These are phyloP conservation scores for Paxillus involutus DNA, from an alignment of 768 basidiomycete species.

Conservation along the genomic window DNA sequence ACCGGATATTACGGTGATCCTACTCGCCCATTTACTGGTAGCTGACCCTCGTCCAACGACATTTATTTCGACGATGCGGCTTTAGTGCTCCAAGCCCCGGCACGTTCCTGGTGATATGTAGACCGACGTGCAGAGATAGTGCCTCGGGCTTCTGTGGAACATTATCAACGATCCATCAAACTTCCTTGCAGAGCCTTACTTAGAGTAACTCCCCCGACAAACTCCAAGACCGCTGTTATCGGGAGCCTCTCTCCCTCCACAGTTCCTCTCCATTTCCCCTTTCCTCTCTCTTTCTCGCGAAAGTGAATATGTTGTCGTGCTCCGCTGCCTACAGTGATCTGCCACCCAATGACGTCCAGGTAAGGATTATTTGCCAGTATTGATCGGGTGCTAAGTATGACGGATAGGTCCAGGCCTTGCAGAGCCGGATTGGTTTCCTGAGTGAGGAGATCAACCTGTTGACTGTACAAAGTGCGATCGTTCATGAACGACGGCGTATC, in stretches of 20 bases:
- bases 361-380: background rate
- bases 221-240: too few relatives aligned
- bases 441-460: slow-evolving; percentile 14
- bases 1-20: too few relatives aligned
- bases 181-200: background rate
- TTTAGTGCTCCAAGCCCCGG: too few relatives aligned
- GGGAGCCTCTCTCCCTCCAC: too few relatives aligned
- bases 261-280: too few relatives aligned
- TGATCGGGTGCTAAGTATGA: background rate
- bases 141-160: background rate
- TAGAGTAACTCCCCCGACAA: background rate
- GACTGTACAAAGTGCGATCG: slow-evolving; percentile 15
- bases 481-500: slow-evolving; percentile 16
- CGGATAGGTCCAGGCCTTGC: background rate
- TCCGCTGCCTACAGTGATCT: background rate
- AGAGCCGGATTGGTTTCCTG: background rate
- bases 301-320: background rate
- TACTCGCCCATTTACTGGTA: too few relatives aligned
- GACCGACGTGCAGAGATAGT: too few relatives aligned
- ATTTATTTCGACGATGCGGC: too few relatives aligned
- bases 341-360: background rate
- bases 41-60: too few relatives aligned
- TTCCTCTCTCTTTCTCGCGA: too few relatives aligned
- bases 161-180: background rate
- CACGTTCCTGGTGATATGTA: too few relatives aligned